Evolutionary conservation across 345 rosid species (phyloP), one percentile per base, ranked within the genome.

Genomic region (Carallia pectinifolia): DNA sequence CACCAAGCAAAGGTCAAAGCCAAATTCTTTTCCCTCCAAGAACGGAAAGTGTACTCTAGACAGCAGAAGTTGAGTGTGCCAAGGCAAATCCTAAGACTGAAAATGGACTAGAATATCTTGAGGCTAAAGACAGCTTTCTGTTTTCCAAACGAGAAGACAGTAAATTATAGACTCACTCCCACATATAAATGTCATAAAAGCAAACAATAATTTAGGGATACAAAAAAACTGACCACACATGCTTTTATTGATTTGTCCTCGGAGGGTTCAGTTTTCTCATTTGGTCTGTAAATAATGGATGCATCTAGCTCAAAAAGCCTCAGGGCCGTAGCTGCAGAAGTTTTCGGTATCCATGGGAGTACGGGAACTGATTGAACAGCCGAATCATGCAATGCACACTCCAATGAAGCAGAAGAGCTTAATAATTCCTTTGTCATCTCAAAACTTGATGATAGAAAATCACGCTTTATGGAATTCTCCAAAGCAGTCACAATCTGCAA

Each of bases 311-410:
- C 98, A 50, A 84, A 80, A 78, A 96, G 93, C 83, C 99, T 88
- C 75, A 90, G 67, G 77, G 93, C 94, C 63, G 86, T 88, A 37
- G 98, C 99, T 58, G 95, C 82, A 65, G 84, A 77, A 40, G 97
- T 88, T 81, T 77, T 84, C n/a, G 99, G 99, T 74, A 92, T 82
- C 99, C 99, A 96, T n/a, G 99, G 96, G 62, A 96, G 90, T 40
- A 90, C 83, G 56, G 83, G 69, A 75, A 89, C 85, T 17, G 83
- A 83, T 47, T 55, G 60, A 75, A 79, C 79, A 67, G 72, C 63
- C 63, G 55, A 70, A 67, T 75, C 83, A 69, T 67, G 48, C 65
- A 58, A 27, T 55, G 74, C 64, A 71, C 65, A 38, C 61, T 59
- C 71, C 27, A 76, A 63, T 6, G 31, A 53, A 61, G 39, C 15